Percentiles rank a stretch among this genome's conserved stretches.
Evolutionary conservation across 768 basidiomycete species (phyloP).

Genomic region (Collybia nuda): DNA sequence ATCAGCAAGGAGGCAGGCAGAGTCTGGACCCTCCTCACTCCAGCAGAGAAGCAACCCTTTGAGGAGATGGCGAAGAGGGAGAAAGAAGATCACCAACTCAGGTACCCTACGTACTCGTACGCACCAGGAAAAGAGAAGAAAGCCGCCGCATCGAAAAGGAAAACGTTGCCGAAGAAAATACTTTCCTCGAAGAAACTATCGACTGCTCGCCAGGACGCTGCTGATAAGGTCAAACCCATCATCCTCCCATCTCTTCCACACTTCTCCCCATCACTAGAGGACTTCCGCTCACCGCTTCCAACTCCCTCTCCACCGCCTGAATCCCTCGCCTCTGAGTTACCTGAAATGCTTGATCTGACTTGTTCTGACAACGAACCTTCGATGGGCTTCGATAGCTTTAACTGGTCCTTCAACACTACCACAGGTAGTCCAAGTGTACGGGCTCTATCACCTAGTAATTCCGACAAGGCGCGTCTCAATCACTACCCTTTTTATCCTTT

Average conservation of each 20-base stretch:
- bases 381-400: background rate
- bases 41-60: constrained; percentile 19
- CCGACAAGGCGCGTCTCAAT: constrained; percentile 10
- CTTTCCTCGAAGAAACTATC: constrained; percentile 2
- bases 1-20: constrained; percentile 30
- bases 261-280: background rate
- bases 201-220: background rate
- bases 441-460: constrained; percentile 13
- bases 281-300: background rate
- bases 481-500: too few relatives aligned
- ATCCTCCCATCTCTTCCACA: background rate
- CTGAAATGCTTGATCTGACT: constrained; percentile 1
- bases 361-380: background rate
- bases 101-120: constrained; percentile 28
- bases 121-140: constrained; percentile 13
- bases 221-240: too few relatives aligned
- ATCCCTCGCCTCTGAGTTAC: background rate
- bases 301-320: background rate
- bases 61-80: constrained; percentile 20
- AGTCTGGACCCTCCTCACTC: constrained; percentile 24
- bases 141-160: constrained; percentile 7
- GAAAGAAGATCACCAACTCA: constrained; percentile 23
- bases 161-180: constrained; percentile 3
- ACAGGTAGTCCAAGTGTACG: constrained; percentile 19
- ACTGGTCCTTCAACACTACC: constrained; percentile 17